Evolutionary conservation across 1,284 basidiomycete genomes (phyloP).

Genomic region (Trametes sp.): DNA sequence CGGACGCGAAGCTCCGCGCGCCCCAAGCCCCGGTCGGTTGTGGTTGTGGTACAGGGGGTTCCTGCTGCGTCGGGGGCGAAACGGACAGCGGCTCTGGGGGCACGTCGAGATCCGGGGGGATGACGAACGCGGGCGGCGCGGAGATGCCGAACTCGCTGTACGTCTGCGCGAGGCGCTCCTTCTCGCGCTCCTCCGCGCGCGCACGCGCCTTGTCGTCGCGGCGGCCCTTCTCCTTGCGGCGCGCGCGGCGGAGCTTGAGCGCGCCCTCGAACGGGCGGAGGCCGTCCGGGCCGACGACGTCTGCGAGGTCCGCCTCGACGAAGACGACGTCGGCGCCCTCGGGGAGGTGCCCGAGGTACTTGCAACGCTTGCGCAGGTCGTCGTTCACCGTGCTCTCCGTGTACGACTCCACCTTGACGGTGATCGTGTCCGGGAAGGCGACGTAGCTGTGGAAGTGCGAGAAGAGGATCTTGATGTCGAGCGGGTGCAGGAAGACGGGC

Average conservation of each 20-base stretch:
- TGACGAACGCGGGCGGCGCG: slow-evolving; percentile 15
- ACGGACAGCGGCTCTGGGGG: slow-evolving; percentile 16
- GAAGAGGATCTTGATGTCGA: slow-evolving; percentile 94
- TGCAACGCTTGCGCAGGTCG: slow-evolving; percentile 92
- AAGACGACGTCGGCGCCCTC: slow-evolving; percentile 95
- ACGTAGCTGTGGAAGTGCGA: slow-evolving; percentile 86
- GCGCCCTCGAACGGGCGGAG: slow-evolving; percentile 84
- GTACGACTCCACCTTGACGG: slow-evolving; percentile 80
- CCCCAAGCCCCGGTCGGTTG: slow-evolving; percentile 74
- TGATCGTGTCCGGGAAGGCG: slow-evolving; percentile 85
- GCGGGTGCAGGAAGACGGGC: slow-evolving; percentile 92
- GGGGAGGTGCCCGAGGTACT: slow-evolving; percentile 93
- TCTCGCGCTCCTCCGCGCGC: slow-evolving; percentile 82
- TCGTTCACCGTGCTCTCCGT: slow-evolving; percentile 87
- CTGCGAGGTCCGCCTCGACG: slow-evolving; percentile 86
- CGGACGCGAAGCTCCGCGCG: slow-evolving; percentile 78
- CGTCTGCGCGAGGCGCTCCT: slow-evolving; percentile 47
- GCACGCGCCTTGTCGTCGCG: slow-evolving; percentile 86
- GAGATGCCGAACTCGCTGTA: slow-evolving; percentile 36
- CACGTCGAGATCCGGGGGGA: slow-evolving; percentile 17
- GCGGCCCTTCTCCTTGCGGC: slow-evolving; percentile 78
- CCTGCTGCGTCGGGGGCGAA: slow-evolving; percentile 39
- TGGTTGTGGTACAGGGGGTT: slow-evolving; percentile 35
- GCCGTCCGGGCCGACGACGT: slow-evolving; percentile 76
- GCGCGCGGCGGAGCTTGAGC: slow-evolving; percentile 76